Base-by-base conservation (phyloP, 306 rosid species). In the Prunus mira region DNA sequence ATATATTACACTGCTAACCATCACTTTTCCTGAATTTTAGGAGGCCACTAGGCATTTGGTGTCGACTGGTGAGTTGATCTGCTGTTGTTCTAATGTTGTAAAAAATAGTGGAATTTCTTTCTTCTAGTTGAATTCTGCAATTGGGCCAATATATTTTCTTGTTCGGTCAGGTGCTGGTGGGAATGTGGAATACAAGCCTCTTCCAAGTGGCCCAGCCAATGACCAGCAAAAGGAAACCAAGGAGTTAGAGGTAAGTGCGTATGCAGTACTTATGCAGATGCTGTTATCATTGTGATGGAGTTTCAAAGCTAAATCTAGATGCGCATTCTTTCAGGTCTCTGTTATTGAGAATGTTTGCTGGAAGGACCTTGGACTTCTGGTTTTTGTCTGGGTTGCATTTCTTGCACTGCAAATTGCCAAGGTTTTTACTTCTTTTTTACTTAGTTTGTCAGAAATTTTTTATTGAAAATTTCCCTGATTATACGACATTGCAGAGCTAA, bases 341-440 rank as follows among this genome's bases (percentile, higher is more conserved):
- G 20, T 92, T 30, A 45, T 89, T 63, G 85, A 89, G 82, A 92
- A 95, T 65, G 88, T 95, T 8, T 83, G 47, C 76, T 89, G 99
- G 99, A 95, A 90, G 84, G 97, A 95, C 76, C 65, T 86, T 71
- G 97, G 97, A 81, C 93, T 95, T 78, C 93, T 95, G 61, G 80
- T 61, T 24, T 90, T 95, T 76, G 99, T 95, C 79, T 95, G 99
- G 99, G 51, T 90, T 73, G 81, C 97, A 56, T 92, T 92, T 79
- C 97, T 95, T 55, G 86, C 67, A 22, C 54, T 95, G 70, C 98
- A 95, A 81, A 86, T 95, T 34, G 86, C 74, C 68, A 89, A 92
- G 98, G 98, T 94, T 78, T 76, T 32, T 17, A 43, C 41, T 32
- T 46, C 51, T 80, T 57, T 73, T 24, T 28, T 49, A 65, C 61